Evolutionary conservation across 106 monocot species (phyloP), one percentile per base, ranked within the genome.

Genomic region (Dioscorea zingiberensis): DNA sequence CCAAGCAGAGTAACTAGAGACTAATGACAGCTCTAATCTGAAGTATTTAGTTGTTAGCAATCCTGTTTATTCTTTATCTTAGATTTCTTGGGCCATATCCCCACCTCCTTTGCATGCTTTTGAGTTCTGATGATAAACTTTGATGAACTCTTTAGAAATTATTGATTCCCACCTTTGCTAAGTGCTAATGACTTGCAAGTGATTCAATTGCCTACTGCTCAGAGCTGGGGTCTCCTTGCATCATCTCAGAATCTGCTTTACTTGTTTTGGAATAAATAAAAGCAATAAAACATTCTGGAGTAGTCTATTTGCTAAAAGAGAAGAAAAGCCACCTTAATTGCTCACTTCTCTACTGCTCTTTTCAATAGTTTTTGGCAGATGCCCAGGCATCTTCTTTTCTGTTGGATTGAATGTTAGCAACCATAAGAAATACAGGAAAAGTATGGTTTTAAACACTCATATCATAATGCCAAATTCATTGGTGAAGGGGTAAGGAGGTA

Each of bases 221-320:
- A 25, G 58, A 58, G 51, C 58, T 71, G 27, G 51, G 48, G 71
- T 44, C 69, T 71, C 26, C 44, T 30, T 25, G 75, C 75, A 75
- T 75, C 76, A 58, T 24, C 58, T 63, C 21, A 61, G 76, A 70
- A 70, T 76, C 76, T 70, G 58, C 71, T 77, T 71, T 77, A 25
- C 66, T 38, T 38, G 38, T 38, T 38, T 38, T 46, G 47, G 70
- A 70, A 66, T 66, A 71, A 60, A 54, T 77, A 51, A 77, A 77
- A 77, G 77, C 65, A 48, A 38, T 32, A 77, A 58, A 64, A 49
- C 51, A 48, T 28, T 69, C 21, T 23, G 54, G 55, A 75, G 75
- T 75, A 75, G 55, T 53, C 48, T 49, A 51, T 49, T 58, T 58
- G 74, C 13, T 66, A 54, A 32, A 49, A 23, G 58, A 58, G 58